Evolutionary conservation across 352 stramenopile genomes (phyloP).

Genomic region (Pythium apleroticum): DNA sequence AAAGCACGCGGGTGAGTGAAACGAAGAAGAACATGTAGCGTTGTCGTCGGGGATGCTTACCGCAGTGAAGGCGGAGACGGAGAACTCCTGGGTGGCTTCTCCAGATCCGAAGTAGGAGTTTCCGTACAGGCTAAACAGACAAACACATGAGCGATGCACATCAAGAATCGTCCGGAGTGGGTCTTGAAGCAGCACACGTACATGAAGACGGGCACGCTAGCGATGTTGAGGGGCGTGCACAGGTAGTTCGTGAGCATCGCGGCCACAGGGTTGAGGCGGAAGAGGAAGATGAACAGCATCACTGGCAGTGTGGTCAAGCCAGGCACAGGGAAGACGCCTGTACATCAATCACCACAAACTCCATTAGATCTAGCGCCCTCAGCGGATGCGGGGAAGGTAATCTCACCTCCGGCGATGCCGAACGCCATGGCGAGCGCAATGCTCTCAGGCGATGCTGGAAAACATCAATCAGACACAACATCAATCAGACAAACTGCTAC

Average conservation of each 20-base stretch:
- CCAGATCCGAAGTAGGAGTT: slow-evolving; percentile 44
- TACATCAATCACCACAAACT: neutral
- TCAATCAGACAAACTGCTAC: neutral
- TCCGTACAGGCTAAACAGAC: slow-evolving; percentile 52
- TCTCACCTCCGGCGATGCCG: slow-evolving; percentile 58
- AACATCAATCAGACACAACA: neutral
- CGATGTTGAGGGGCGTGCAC: slow-evolving; percentile 76
- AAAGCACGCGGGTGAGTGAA: neutral
- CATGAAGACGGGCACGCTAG: slow-evolving; percentile 77
- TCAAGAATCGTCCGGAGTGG: neutral
- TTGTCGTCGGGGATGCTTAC: slow-evolving; percentile 13
- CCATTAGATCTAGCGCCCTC: neutral
- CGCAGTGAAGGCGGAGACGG: slow-evolving; percentile 61
- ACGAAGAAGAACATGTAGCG: no score
- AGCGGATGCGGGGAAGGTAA: neutral
- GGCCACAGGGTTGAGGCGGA: slow-evolving; percentile 77
- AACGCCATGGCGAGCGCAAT: slow-evolving; percentile 81
- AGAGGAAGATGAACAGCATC: slow-evolving; percentile 76
- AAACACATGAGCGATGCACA: neutral
- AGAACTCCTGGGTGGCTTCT: slow-evolving; percentile 60
- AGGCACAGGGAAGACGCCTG: slow-evolving; percentile 78
- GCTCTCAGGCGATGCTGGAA: slow-evolving; percentile 62
- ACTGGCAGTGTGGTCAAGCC: slow-evolving; percentile 72
- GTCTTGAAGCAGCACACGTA: slow-evolving; percentile 31
- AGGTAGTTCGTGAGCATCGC: slow-evolving; percentile 86